Evolutionary conservation across 306 rosid species (phyloP).

Genomic region (Inga leiocalycina): DNA sequence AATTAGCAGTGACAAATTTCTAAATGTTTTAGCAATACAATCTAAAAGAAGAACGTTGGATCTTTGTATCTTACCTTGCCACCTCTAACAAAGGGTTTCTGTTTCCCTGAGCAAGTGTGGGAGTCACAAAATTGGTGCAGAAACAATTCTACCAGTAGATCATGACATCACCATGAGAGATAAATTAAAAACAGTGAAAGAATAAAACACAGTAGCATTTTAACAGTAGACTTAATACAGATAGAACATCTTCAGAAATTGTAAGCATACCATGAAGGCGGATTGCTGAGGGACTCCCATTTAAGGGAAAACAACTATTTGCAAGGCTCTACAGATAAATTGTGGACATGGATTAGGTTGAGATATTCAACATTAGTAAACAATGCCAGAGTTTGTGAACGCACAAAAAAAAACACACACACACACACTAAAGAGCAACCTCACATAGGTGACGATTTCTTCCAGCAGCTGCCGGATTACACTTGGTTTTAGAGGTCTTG

Average conservation of each 20-base stretch:
- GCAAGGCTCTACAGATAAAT: slow-evolving; percentile 72
- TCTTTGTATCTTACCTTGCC: slow-evolving; percentile 61
- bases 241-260: slow-evolving; percentile 22
- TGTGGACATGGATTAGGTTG: slow-evolving; percentile 22
- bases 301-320: slow-evolving; percentile 72
- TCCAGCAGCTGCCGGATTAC: slow-evolving; percentile 81
- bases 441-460: slow-evolving; percentile 88
- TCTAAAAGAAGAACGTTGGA: slow-evolving; percentile 25
- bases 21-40: background rate
- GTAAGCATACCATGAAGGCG: slow-evolving; percentile 73
- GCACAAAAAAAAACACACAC: background rate
- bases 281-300: slow-evolving; percentile 71
- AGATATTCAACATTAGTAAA: slow-evolving; percentile 12
- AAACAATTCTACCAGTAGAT: slow-evolving; percentile 66
- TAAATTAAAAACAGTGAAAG: background rate
- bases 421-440: slow-evolving; percentile 57
- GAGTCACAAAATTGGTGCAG: slow-evolving; percentile 94
- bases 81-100: slow-evolving; percentile 81
- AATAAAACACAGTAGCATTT: background rate
- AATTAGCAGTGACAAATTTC: slow-evolving; percentile 21
- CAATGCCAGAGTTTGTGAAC: background rate
- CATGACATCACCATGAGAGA: slow-evolving; percentile 39
- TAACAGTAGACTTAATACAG: slow-evolving; percentile 12
- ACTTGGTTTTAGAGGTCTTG: slow-evolving; percentile 70
- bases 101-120: slow-evolving; percentile 83